A percentile compares a stretch with the other conserved stretches of the same genome.
Evolutionary conservation across 768 basidiomycete genomes (phyloP).

Genomic region (Russula sp.): DNA sequence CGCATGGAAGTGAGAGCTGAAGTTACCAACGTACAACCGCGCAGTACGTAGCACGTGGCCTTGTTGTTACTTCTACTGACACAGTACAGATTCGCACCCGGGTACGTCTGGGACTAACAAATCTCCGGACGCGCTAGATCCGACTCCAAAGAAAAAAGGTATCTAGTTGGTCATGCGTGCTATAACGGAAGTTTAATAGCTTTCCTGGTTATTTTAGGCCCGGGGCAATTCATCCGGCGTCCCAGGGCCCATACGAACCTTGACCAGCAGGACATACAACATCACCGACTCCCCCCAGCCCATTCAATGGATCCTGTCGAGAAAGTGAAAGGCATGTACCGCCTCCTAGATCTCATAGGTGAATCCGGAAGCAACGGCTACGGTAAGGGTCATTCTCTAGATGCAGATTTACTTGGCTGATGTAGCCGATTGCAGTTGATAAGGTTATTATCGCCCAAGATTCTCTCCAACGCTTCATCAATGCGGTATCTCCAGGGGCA

Average conservation of each 20-base stretch:
- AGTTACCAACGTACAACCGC: background rate
- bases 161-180: background rate
- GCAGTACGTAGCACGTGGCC: background rate
- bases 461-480: constrained; percentile 43
- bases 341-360: constrained; percentile 47
- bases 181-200: background rate
- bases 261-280: background rate
- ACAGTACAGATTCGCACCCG: background rate
- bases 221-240: background rate
- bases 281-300: background rate
- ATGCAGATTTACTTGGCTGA: background rate
- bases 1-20: background rate
- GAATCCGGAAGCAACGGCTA: constrained; percentile 47
- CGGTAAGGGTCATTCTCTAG: constrained; percentile 32
- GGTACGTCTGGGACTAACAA: background rate
- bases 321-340: constrained; percentile 42
- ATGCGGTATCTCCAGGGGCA: constrained; percentile 44
- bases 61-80: background rate
- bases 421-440: constrained; percentile 37
- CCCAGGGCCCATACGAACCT: background rate
- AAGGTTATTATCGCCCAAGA: constrained; percentile 54
- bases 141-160: background rate
- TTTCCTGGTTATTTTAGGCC: background rate
- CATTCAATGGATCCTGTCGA: background rate
- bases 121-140: background rate